Percentiles rank a stretch among this genome's conserved stretches.
Conservation (phyloP, 495 filamentous ascomycete species). For the Xylaria palmicola region DNA sequence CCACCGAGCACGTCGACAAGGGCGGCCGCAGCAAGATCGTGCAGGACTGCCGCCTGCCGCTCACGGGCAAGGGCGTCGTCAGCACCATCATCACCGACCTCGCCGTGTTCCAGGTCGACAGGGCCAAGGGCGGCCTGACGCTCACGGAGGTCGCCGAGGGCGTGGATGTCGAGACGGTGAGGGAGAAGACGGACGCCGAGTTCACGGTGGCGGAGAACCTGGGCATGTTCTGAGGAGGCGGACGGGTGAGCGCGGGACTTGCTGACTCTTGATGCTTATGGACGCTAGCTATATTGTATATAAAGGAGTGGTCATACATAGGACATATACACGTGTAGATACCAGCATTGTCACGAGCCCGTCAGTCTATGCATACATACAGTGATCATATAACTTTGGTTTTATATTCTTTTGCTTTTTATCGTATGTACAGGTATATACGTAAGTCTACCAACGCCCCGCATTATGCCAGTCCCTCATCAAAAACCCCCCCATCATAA, state of each 20-base stretch:
- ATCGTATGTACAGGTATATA: slow-evolving; percentile 20
- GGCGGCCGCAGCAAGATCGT: slow-evolving; percentile 60
- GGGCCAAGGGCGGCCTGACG: slow-evolving; percentile 47
- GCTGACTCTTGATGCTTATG: neutral
- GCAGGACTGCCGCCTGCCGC: slow-evolving; percentile 53
- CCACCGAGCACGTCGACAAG: slow-evolving; percentile 63
- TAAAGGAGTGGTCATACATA: neutral
- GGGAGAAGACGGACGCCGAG: slow-evolving; percentile 53
- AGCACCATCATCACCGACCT: slow-evolving; percentile 60
- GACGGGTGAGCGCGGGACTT: no score
- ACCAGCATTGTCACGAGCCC: neutral
- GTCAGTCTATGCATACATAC: neutral
- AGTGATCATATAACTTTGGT: neutral
- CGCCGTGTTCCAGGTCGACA: slow-evolving; percentile 59
- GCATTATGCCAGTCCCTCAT: neutral
- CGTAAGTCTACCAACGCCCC: neutral
- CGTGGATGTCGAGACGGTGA: slow-evolving; percentile 53
- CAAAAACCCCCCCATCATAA: slow-evolving; percentile 42
- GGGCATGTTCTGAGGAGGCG: slow-evolving; percentile 36
- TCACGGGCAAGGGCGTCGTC: slow-evolving; percentile 54
- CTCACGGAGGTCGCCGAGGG: slow-evolving; percentile 57
- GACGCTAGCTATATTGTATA: neutral
- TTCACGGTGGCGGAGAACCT: slow-evolving; percentile 51
- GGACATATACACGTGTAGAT: neutral
- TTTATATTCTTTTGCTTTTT: neutral